Base-by-base conservation (phyloP, 306 rosid genomes). In the Oxytropis ochrocephala region DNA sequence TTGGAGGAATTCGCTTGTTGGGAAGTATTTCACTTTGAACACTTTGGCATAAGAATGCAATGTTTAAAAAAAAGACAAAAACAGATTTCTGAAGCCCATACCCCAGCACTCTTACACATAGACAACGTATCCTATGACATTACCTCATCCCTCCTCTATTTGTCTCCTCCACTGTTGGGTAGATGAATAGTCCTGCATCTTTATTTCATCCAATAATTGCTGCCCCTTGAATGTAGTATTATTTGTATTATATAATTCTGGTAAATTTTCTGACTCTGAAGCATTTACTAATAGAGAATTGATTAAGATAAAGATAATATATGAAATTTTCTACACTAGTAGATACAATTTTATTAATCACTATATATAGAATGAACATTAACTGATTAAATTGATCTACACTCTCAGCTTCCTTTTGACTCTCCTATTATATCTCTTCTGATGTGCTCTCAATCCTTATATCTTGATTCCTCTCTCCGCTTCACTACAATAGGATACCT, bases 401-500 rank as follows among this genome's bases (percentile, higher is more conserved):
- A 16, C 17, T 55, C 24, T 41, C 67, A 39, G 64, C 63, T 72
- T 41, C 12, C 50, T 43, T 19, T 52, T 16, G 5, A 27, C 12
- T 32, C 30, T 50, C 41, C 35, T 75, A 43, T 52, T 75, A 43
- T 52, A 14, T 56, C 4, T 55, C 2, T 2, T 48, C 4, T 54
- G 21, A 14, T 41, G 46, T 54, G 42, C 27, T n/a, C 70, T 51
- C 55, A 65, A 44, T 55, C 70, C 29, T 63, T 24, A 69, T 65
- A 70, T 65, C 38, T 75, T 1, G 41, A 36, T 30, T 64, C 77
- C 3, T 73, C 79, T 74, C 88, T 80, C 11, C 81, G 88, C 54
- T 75, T 76, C 69, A 95, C 85, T 62, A 75, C 48, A 66, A 95
- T 87, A 0, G 99, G 99, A 75, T 85, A 91, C 73, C 92, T 85